phyloP scores from a whole-genome alignment of 768 basidiomycete genomes.

The Boletus patriciae region DNA sequence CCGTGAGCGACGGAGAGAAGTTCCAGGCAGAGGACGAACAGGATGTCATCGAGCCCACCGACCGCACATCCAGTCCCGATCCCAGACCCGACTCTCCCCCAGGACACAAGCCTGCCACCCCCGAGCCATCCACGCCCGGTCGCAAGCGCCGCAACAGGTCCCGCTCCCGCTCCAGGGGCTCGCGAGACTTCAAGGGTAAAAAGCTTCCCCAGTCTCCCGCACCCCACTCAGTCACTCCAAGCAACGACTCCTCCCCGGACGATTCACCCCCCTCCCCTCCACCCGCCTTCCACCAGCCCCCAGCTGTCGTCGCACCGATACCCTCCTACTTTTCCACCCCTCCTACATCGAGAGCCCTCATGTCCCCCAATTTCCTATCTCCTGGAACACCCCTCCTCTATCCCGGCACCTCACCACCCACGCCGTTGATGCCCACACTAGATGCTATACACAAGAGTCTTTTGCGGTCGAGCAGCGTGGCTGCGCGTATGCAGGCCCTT shows the following conservation, averaged over 20 bases:
- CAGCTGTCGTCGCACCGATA: constrained; percentile 48
- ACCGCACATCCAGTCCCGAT: constrained; percentile 21
- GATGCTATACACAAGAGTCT: constrained; percentile 78
- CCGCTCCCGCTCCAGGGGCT: constrained; percentile 57
- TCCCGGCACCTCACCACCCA: constrained; percentile 63
- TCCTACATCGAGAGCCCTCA: constrained; percentile 40
- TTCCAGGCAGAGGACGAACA: constrained; percentile 40
- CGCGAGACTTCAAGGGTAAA: constrained; percentile 72
- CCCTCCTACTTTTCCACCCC: constrained; percentile 54
- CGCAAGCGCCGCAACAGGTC: constrained; percentile 74
- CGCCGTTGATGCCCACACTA: constrained; percentile 67
- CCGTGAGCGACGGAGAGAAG: constrained; percentile 80
- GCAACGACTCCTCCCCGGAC: constrained; percentile 73
- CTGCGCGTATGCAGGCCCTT: constrained; percentile 81
- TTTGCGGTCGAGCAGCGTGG: constrained; percentile 85
- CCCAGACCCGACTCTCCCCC: constrained; percentile 28
- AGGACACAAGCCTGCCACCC: constrained; percentile 34
- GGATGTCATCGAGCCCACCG: constrained; percentile 8
- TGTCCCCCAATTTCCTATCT: constrained; percentile 49
- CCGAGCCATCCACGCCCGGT: constrained; percentile 41
- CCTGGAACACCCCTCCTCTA: constrained; percentile 59
- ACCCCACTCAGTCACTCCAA: constrained; percentile 45
- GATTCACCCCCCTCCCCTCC: constrained; percentile 39
- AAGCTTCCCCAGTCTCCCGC: constrained; percentile 48
- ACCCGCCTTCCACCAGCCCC: constrained; percentile 23